Percentiles rank a stretch among this genome's conserved stretches.
These are phyloP conservation scores for Talaromyces sp. DNA, from an alignment of 2,329 filamentous ascomycete genomes.

Conservation along the genomic window DNA sequence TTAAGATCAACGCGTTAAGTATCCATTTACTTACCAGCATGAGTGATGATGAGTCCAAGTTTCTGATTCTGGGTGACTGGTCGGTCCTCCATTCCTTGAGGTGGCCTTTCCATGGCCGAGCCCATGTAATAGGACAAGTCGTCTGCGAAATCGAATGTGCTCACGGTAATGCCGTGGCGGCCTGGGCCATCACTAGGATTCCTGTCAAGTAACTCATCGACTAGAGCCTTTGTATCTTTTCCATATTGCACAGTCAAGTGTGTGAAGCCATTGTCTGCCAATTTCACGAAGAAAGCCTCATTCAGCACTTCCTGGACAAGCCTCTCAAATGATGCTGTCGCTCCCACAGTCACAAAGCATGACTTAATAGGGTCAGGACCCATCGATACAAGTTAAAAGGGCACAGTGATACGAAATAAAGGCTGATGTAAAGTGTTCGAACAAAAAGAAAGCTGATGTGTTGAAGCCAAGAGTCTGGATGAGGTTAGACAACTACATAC, in stretches of 20 bases:
- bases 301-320: slow-evolving; percentile 70
- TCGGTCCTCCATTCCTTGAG: slow-evolving; percentile 17
- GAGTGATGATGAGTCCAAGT: slow-evolving; percentile 79
- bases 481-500: background rate
- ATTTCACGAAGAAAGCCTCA: slow-evolving; percentile 62
- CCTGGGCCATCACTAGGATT: slow-evolving; percentile 25
- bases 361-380: slow-evolving; percentile 33
- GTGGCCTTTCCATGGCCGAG: slow-evolving; percentile 46
- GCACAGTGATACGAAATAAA: background rate
- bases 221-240: slow-evolving; percentile 60
- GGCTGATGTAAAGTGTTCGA: background rate
- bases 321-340: slow-evolving; percentile 78
- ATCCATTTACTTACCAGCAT: slow-evolving; percentile 67
- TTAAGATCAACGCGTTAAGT: background rate
- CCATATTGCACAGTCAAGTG: slow-evolving; percentile 81
- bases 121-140: slow-evolving; percentile 64
- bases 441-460: too few relatives aligned
- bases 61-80: slow-evolving; percentile 31
- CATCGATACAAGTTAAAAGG: background rate
- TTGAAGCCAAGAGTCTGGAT: background rate
- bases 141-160: slow-evolving; percentile 68
- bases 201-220: slow-evolving; percentile 45
- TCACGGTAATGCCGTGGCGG: slow-evolving; percentile 54
- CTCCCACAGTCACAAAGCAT: slow-evolving; percentile 89
- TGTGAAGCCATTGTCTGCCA: slow-evolving; percentile 66